Base-by-base conservation (phyloP, 495 filamentous ascomycete species). In the Usnea hakonensis region DNA sequence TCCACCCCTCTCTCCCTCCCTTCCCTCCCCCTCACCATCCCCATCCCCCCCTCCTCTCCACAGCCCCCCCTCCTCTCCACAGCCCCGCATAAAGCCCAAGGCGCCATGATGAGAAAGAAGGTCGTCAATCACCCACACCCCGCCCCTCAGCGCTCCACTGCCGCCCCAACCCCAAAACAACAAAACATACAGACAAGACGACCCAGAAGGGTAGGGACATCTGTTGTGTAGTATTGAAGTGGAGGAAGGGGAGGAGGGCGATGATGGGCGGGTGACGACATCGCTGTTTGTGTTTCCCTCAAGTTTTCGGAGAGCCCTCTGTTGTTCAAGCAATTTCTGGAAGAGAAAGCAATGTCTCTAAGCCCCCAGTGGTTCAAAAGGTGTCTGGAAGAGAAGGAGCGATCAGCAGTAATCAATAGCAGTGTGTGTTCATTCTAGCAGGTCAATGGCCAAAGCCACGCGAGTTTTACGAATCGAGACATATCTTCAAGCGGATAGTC, bases 91-190 rank as follows among this genome's bases (percentile, higher is more conserved):
- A 26, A 56, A 66, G 61, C 60, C 46, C 7, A 8, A 8, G 2
- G 21, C 55, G 59, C 55, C 50, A 58, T 58, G 57, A 64, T 61
- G 63, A 66, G 63, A 60, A 63, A 56, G 63, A 28, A 36, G 50
- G n/a, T n/a, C n/a, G n/a, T n/a, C n/a, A n/a, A n/a, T n/a, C n/a
- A n/a, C n/a, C n/a, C n/a, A n/a, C n/a, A n/a, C n/a, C n/a, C n/a
- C n/a, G n/a, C 21, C 36, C 36, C 53, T 41, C 23, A 59, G 43
- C 53, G 16, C 58, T 4, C 28, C 54, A 38, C 35, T 26, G 32
- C 57, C 16, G 48, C 14, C 43, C n/a, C 14, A 17, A 14, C 16
- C 16, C 4, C 5, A 40, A 19, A 41, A 26, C 55, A 9, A 43
- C 35, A n/a, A n/a, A n/a, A n/a, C n/a, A n/a, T n/a, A n/a, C n/a